phyloP scores from a whole-genome alignment of 2,329 filamentous ascomycete genomes.

The Fusarium nodosum region DNA sequence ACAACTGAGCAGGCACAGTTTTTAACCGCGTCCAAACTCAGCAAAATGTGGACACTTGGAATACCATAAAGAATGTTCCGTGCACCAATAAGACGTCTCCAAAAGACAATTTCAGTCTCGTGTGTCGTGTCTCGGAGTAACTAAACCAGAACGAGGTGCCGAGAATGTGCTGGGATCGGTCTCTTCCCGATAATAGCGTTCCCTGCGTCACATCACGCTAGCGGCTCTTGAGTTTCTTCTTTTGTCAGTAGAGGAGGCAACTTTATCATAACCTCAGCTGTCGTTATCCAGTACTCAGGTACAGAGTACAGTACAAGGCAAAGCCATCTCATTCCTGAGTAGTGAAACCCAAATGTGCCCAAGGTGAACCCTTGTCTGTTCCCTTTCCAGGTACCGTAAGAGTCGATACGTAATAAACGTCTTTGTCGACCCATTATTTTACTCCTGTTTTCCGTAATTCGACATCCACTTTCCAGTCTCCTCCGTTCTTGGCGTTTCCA shows the following conservation, averaged over 20 bases:
- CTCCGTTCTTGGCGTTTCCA: conserved; percentile 2
- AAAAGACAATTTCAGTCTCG: background rate
- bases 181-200: conserved; percentile 10
- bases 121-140: conserved; percentile 5
- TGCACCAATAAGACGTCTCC: background rate
- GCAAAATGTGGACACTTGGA: background rate
- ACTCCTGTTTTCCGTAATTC: background rate
- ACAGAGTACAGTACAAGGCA: no score
- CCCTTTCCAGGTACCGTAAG: background rate
- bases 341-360: fast-evolving
- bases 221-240: conserved; percentile 7
- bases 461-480: background rate
- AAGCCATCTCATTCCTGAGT: fast-evolving
- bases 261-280: conserved; percentile 1
- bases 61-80: background rate
- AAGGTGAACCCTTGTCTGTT: background rate
- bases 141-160: background rate
- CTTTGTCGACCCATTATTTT: background rate
- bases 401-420: background rate
- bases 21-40: background rate
- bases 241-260: conserved; percentile 2
- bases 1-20: background rate
- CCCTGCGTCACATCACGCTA: conserved; percentile 11
- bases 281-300: background rate
- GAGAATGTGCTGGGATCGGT: conserved; percentile 16